Evolutionary conservation across 2,329 filamentous ascomycete species (phyloP).

Genomic region (Botryotinia calthae): DNA sequence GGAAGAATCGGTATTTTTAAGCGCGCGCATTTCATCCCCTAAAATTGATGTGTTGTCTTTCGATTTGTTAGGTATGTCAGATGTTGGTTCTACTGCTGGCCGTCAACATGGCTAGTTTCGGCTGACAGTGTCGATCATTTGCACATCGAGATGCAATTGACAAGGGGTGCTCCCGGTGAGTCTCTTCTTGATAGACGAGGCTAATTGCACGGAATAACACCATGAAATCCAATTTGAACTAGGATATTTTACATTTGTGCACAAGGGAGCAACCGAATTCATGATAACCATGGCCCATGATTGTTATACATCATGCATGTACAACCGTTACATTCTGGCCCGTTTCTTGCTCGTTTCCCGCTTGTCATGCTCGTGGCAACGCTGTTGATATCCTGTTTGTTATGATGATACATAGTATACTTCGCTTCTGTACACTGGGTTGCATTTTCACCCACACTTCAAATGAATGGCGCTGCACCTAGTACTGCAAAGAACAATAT

Average conservation of each 20-base stretch:
- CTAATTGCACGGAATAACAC: neutral
- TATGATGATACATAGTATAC: neutral
- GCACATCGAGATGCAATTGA: neutral
- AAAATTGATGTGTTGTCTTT: slow-evolving; percentile 10
- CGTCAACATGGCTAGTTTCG: neutral
- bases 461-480: neutral
- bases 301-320: slow-evolving; percentile 13
- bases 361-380: slow-evolving; percentile 20
- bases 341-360: slow-evolving; percentile 5
- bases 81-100: slow-evolving; percentile 9
- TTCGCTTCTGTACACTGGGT: slow-evolving; percentile 4
- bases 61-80: neutral
- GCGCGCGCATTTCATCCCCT: slow-evolving; percentile 7
- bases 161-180: neutral
- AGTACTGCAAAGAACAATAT: slow-evolving; percentile 5
- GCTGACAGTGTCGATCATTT: slow-evolving; percentile 1
- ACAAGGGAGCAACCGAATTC: slow-evolving; percentile 7
- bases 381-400: slow-evolving; percentile 7
- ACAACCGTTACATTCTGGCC: slow-evolving; percentile 10
- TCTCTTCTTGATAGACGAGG: neutral
- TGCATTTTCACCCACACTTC: slow-evolving; percentile 5
- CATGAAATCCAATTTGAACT: neutral
- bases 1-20: neutral
- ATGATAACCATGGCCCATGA: neutral
- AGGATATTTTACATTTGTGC: neutral